Evolutionary conservation across 2,329 filamentous ascomycete species (phyloP).

Genomic region (Hypoxylon sp.): DNA sequence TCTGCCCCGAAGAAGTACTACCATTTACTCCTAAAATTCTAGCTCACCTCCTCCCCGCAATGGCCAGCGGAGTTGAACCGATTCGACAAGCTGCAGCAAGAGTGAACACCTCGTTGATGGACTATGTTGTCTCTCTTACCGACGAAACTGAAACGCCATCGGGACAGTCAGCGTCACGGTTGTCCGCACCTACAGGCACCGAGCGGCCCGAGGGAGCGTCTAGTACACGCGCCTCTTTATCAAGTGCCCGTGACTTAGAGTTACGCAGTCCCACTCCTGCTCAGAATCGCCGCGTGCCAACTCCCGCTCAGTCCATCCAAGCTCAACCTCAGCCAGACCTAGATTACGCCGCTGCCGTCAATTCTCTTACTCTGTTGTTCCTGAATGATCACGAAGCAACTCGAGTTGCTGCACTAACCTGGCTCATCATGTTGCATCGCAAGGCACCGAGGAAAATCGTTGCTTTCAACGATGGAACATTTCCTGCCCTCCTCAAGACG

Average conservation of each 20-base stretch:
- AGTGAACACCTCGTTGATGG: conserved; percentile 92
- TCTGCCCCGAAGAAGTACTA: conserved; percentile 95
- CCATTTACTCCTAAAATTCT: conserved; percentile 94
- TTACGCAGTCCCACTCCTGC: conserved; percentile 66
- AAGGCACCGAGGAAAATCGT: conserved; percentile 95
- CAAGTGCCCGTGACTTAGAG: conserved; percentile 69
- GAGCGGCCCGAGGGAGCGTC: conserved; percentile 64
- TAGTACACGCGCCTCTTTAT: conserved; percentile 67
- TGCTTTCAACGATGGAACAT: conserved; percentile 96
- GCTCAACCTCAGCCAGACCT: conserved; percentile 76
- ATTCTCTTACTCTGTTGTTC: conserved; percentile 91
- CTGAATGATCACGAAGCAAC: conserved; percentile 98
- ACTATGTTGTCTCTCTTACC: conserved; percentile 92
- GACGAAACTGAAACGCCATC: conserved; percentile 71
- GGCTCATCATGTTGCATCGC: conserved; percentile 97
- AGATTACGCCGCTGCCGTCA: conserved; percentile 97
- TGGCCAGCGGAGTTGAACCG: conserved; percentile 91
- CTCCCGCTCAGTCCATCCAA: conserved; percentile 60
- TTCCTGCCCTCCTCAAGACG: conserved; percentile 95
- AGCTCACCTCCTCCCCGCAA: conserved; percentile 91
- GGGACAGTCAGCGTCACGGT: conserved; percentile 58
- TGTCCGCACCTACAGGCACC: conserved; percentile 58
- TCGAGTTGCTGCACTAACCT: conserved; percentile 91
- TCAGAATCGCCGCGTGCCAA: conserved; percentile 63
- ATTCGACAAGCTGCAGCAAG: conserved; percentile 90